Conservation (phyloP, 1,284 basidiomycete species). For the Thelephora terrestris region DNA sequence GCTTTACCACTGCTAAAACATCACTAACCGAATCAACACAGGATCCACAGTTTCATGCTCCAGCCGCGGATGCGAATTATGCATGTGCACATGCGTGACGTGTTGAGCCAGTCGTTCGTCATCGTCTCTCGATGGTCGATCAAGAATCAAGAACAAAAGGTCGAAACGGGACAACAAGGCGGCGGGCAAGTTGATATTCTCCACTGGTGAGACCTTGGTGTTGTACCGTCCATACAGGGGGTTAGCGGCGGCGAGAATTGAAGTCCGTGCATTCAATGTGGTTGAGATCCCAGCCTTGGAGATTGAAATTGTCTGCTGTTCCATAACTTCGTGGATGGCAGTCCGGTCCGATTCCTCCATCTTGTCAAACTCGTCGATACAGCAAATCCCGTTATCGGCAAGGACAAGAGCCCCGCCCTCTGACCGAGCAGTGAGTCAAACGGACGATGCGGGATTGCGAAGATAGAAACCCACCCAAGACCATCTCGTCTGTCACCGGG, state of each 20-base stretch:
- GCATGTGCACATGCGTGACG: constrained; percentile 98
- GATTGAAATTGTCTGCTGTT: constrained; percentile 99
- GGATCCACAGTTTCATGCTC: constrained; percentile 82
- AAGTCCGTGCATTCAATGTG: constrained; percentile 96
- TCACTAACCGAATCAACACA: constrained; percentile 70
- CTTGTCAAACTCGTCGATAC: constrained; percentile 99
- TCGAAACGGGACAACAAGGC: constrained; percentile 96
- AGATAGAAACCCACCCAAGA: constrained; percentile 61
- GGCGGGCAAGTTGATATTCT: constrained; percentile 99
- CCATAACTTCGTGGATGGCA: constrained; percentile 99
- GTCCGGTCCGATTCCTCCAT: constrained; percentile 99
- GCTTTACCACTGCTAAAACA: not conserved
- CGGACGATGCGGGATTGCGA: constrained; percentile 3
- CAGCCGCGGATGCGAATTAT: constrained; percentile 80
- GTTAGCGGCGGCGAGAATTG: constrained; percentile 96
- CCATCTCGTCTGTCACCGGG: constrained; percentile 99
- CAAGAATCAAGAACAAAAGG: constrained; percentile 92
- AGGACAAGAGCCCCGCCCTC: constrained; percentile 98
- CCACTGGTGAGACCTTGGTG: constrained; percentile 92
- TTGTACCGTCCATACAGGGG: constrained; percentile 98
- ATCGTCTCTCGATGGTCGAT: constrained; percentile 89
- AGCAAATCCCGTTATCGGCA: constrained; percentile 98
- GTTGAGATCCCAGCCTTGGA: constrained; percentile 99
- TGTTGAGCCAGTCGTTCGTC: constrained; percentile 96
- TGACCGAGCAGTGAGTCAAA: constrained; percentile 23